Evolutionary conservation across 2,329 filamentous ascomycete genomes (phyloP), one percentile per base, ranked within the genome.

Genomic region (Thelonectria discophora): DNA sequence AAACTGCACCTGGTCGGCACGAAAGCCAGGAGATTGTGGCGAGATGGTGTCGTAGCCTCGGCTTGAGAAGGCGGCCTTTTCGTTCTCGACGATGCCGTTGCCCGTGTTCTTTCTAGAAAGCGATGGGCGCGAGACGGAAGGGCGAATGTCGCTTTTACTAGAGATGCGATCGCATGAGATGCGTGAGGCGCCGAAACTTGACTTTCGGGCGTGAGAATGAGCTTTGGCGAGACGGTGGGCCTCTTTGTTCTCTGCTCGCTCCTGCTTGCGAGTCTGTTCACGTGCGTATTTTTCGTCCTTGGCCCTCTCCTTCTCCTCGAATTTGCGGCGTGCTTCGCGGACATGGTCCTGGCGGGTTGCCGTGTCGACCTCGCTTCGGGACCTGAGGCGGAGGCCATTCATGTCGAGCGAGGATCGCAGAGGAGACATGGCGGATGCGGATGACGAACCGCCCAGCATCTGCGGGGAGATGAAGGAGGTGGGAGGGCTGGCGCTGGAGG

Each of bases 211-310:
- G 67, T 75, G 75, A 67, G 78, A 71, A n/a, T 78, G 75, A 47
- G 79, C 76, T 65, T 79, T 82, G 71, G 86, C 85, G 10, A 81
- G 73, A 58, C 82, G 80, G 39, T 79, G 79, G 1, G 84, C 84
- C 62, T 86, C 85, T 70, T 83, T 87, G 68, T 78, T 81, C 58
- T 86, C 83, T n/a, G 81, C 81, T 48, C 86, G 85, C 72, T 88
- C 86, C 37, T 83, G 81, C 62, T 84, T 86, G 64, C 80, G 81
- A 59, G 84, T 80, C 77, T 87, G 82, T 66, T 88, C 84, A 12
- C 83, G 82, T 15, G 84, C 86, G 50, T 86, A 85, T 70, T 88
- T 88, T 71, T 88, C 86, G 37, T 88, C 83, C 75, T 89, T 89
- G 55, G 78, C 78, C 15, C 80, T 80, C 73, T 90, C 86, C 71